These are phyloP conservation scores for Cyberlindnera saturnus DNA, from an alignment of 805 yeast genomes.

Conservation along the genomic window DNA sequence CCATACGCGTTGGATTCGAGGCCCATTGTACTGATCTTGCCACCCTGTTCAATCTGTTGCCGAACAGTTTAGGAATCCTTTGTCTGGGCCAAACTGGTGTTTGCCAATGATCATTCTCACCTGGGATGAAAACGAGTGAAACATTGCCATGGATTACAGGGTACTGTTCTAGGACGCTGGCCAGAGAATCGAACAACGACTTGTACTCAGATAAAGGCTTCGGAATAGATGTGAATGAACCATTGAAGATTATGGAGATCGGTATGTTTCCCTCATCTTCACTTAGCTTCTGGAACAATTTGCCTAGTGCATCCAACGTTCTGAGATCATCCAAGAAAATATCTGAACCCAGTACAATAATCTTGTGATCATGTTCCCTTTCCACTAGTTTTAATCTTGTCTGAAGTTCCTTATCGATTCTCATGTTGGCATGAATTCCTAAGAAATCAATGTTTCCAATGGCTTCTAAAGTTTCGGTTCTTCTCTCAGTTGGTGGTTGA, in stretches of 20 bases:
- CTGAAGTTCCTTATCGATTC: slow-evolving; percentile 57
- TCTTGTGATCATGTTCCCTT: slow-evolving; percentile 48
- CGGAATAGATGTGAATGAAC: slow-evolving; percentile 71
- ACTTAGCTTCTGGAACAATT: slow-evolving; percentile 51
- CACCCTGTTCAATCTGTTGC: slow-evolving; percentile 56
- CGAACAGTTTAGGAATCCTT: slow-evolving; percentile 66
- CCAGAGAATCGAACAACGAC: slow-evolving; percentile 66
- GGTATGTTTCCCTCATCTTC: slow-evolving; percentile 48
- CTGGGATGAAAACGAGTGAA: slow-evolving; percentile 74
- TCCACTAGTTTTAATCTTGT: slow-evolving; percentile 53
- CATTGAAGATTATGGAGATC: slow-evolving; percentile 67
- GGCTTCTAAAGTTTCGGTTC: slow-evolving; percentile 59
- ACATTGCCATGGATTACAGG: slow-evolving; percentile 46
- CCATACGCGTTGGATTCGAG: slow-evolving; percentile 75
- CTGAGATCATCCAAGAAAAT: slow-evolving; percentile 55
- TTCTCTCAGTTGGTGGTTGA: slow-evolving; percentile 83
- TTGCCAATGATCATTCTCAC: slow-evolving; percentile 92
- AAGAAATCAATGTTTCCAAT: slow-evolving; percentile 76
- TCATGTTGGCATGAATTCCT: slow-evolving; percentile 41
- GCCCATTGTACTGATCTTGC: slow-evolving; percentile 50
- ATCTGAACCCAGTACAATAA: slow-evolving; percentile 73
- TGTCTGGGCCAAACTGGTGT: slow-evolving; percentile 72
- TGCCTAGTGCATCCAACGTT: slow-evolving; percentile 58
- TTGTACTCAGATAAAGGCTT: slow-evolving; percentile 57
- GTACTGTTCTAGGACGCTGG: slow-evolving; percentile 53